Evolutionary conservation across 805 yeast species (phyloP).

Genomic region (Yamadazyma sp.): DNA sequence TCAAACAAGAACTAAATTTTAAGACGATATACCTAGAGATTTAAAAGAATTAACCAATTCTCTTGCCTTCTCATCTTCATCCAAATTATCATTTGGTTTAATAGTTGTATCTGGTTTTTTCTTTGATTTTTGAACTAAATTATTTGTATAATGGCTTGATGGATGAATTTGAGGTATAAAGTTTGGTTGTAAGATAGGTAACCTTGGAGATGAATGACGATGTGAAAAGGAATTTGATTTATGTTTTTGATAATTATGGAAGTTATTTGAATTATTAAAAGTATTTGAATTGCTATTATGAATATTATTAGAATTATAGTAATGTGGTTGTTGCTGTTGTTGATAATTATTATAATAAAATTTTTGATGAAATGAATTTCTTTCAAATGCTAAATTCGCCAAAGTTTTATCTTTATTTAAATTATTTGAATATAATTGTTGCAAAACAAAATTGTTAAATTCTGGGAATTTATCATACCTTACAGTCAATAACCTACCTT

Average conservation of each 20-base stretch:
- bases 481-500: constrained; percentile 60
- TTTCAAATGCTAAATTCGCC: constrained; percentile 27
- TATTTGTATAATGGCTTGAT: constrained; percentile 11
- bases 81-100: constrained; percentile 7
- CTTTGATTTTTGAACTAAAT: constrained; percentile 7
- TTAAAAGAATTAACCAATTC: constrained; percentile 26
- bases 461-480: constrained; percentile 56
- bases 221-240: constrained; percentile 1
- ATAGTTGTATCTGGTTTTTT: constrained; percentile 6
- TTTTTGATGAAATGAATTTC: constrained; percentile 30
- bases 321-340: background rate
- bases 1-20: no score
- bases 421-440: constrained; percentile 16
- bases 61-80: constrained; percentile 28
- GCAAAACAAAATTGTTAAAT: constrained; percentile 27
- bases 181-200: constrained; percentile 12
- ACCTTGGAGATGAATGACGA: constrained; percentile 8
- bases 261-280: background rate
- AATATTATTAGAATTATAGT: background rate
- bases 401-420: constrained; percentile 14
- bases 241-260: background rate
- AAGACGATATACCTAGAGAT: constrained; percentile 11
- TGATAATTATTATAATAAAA: constrained; percentile 22
- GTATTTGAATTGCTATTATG: background rate
- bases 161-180: constrained; percentile 15